Evolutionary conservation across 2,329 filamentous ascomycete species (phyloP), one percentile per base, ranked within the genome.

Genomic region (Myrmaecium sp.): DNA sequence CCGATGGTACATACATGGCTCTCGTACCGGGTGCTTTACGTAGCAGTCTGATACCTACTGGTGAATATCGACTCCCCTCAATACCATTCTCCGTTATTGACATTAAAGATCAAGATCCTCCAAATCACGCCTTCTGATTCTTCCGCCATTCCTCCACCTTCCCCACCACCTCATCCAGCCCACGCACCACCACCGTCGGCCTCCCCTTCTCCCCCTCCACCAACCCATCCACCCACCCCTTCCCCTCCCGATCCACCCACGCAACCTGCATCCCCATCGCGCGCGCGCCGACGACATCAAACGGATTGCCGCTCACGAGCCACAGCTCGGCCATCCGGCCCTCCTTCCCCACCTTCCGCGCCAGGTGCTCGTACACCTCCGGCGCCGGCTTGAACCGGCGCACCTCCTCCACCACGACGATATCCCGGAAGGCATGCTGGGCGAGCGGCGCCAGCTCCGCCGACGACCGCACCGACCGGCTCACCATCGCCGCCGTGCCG

Each of bases 221-320:
- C 23, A 78, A 49, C 6, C 49, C 52, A 51, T 83, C 77, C 33
- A 61, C 54, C 76, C 76, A 82, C 3, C 74, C 74, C 6, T 48
- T 57, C 0, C 65, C 64, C 9, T 43, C 47, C 14, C 76, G 55
- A 51, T 81, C 73, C 5, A 83, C 64, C 69, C 73, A 82, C 8
- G 62, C 68, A 14, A 69, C 64, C 38, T 64, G 60, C 51, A 81
- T 52, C 0, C 75, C 75, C 4, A 62, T 57, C 2, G 58, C 57
- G 33, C 58, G 60, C 1, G 75, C 71, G 0, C 78, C 77, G 0
- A 71, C 62, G 10, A 76, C 54, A 43, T 83, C 77, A 43, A 83
- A 83, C 3, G 77, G 70, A 42, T 83, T 83, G 2, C 68, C 66
- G 36, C 65, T 76, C 5, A 84, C 61, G 5, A 83, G 48, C 73